Evolutionary conservation across 2,329 filamentous ascomycete genomes (phyloP).

Genomic region (Calonectria pseudoreteaudii): DNA sequence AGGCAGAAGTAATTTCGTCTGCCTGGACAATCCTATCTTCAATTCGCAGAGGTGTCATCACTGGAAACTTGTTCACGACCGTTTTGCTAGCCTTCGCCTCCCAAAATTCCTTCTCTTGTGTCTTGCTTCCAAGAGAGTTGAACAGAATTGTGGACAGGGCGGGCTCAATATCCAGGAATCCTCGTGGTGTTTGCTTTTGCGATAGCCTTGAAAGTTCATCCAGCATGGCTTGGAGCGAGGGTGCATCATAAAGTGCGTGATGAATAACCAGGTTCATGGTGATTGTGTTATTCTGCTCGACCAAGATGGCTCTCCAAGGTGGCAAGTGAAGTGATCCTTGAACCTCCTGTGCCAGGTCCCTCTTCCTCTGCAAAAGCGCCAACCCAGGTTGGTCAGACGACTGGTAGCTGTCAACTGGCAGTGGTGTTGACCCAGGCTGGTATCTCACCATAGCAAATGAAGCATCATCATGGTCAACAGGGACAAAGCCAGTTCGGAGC

Average conservation of each 20-base stretch:
- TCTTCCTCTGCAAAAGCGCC: conserved; percentile 53
- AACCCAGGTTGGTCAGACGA: conserved; percentile 33
- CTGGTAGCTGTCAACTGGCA: conserved; percentile 27
- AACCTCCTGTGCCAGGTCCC: conserved; percentile 46
- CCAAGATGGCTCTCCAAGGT: conserved; percentile 72
- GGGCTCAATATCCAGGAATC: conserved; percentile 43
- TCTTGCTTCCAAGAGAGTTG: conserved; percentile 41
- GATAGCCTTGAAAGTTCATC: conserved; percentile 61
- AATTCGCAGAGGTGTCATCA: conserved; percentile 73
- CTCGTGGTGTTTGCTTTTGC: conserved; percentile 23
- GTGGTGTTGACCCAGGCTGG: conserved; percentile 16
- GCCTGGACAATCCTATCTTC: conserved; percentile 47
- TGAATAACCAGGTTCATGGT: conserved; percentile 69
- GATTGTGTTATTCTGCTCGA: conserved; percentile 39
- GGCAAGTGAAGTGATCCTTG: conserved; percentile 62
- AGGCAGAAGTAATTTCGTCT: conserved; percentile 50
- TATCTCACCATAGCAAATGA: conserved; percentile 84
- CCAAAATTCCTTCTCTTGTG: conserved; percentile 72
- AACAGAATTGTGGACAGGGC: conserved; percentile 57
- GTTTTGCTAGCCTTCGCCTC: conserved; percentile 61
- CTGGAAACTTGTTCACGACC: conserved; percentile 78
- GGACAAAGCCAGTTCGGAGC: conserved; percentile 79
- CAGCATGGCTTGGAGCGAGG: conserved; percentile 76
- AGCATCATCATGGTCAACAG: conserved; percentile 67
- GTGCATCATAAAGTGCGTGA: conserved; percentile 88